Percentiles rank a stretch among this genome's conserved stretches.
Evolutionary conservation across 2,329 filamentous ascomycete genomes (phyloP).

Genomic region (Colletotrichum sublineola): DNA sequence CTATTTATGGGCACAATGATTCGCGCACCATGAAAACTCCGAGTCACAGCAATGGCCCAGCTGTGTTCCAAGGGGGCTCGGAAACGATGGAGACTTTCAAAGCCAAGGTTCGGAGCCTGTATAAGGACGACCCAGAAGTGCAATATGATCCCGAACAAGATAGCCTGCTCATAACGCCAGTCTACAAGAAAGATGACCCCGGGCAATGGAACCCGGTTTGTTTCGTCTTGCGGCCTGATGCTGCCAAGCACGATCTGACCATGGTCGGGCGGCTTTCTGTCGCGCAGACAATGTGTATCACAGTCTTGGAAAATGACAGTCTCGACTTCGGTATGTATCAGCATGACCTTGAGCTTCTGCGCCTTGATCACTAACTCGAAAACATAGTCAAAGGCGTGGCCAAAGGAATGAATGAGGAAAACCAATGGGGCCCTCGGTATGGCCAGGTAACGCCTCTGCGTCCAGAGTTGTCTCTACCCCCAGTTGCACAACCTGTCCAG

Average conservation of each 20-base stretch:
- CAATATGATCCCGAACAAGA: slow-evolving; percentile 21
- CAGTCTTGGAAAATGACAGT: slow-evolving; percentile 34
- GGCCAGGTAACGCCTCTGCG: slow-evolving; percentile 32
- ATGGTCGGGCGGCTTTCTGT: slow-evolving; percentile 47
- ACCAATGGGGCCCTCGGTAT: slow-evolving; percentile 46
- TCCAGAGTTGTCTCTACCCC: slow-evolving; percentile 15
- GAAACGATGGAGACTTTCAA: slow-evolving; percentile 17
- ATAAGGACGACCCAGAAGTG: slow-evolving; percentile 1
- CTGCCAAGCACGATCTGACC: slow-evolving; percentile 46
- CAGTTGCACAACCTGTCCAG: not conserved
- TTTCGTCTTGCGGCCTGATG: slow-evolving; percentile 44
- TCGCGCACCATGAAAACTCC: not conserved
- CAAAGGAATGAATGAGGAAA: not conserved
- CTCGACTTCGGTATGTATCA: slow-evolving; percentile 28
- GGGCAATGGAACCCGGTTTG: not conserved
- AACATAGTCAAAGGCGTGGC: slow-evolving; percentile 18
- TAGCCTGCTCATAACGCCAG: slow-evolving; percentile 16
- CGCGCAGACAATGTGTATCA: slow-evolving; percentile 43
- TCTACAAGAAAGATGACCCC: not conserved
- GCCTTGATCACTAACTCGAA: not conserved
- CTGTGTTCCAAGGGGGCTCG: slow-evolving; percentile 7
- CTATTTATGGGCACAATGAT: slow-evolving; percentile 12
- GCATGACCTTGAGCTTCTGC: not conserved
- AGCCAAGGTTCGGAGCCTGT: slow-evolving; percentile 14
- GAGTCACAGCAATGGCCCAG: not conserved